Evolutionary conservation across 1,139 yeast genomes (phyloP), one percentile per base, ranked within the genome.

Genomic region (Candida dubliniensis): DNA sequence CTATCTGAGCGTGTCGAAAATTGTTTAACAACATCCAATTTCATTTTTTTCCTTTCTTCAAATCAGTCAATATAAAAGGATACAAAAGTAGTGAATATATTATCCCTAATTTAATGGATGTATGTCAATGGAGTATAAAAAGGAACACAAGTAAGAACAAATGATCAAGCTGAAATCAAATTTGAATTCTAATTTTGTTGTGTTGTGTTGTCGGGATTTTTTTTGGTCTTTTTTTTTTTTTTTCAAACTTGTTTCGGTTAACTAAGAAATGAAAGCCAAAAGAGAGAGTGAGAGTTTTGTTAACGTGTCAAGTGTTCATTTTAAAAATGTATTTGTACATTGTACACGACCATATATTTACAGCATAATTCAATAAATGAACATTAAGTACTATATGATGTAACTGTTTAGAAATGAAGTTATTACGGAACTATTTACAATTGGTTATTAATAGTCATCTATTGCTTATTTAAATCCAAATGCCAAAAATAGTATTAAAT

Each of bases 1-100:
- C 99, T 84, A 66, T 91, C 97, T 36, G 97, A 86, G 58, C 97
- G 85, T 50, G 90, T 80, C 56, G 87, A 83, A 65, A 87, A 85
- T 58, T 82, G 84, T 71, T 87, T 87, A 76, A 84, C 66, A 47
- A 70, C 71, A 67, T 71, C 78, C 69, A 74, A 70, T 60, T 73
- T 73, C 79, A 74, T 74, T 14, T 38, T 18, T n/a, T n/a, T n/a
- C n/a, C n/a, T n/a, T n/a, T n/a, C n/a, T 14, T 24, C 23, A 25
- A 23, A 12, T n/a, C n/a, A 40, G 14, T 11, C 23, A 37, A 35
- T 44, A 18, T 4, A 18, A 18, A 18, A 18, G 23, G 23, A 18
- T 4, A 18, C 23, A 18, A n/a, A n/a, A 18, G 23, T 18, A 18
- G 23, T 18, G 23, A 18, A 18, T 18, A 18, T 18, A 18, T 18